Evolutionary conservation across 179 eudicot genomes (phyloP).

Genomic region (Sideroxylon spinosum): DNA sequence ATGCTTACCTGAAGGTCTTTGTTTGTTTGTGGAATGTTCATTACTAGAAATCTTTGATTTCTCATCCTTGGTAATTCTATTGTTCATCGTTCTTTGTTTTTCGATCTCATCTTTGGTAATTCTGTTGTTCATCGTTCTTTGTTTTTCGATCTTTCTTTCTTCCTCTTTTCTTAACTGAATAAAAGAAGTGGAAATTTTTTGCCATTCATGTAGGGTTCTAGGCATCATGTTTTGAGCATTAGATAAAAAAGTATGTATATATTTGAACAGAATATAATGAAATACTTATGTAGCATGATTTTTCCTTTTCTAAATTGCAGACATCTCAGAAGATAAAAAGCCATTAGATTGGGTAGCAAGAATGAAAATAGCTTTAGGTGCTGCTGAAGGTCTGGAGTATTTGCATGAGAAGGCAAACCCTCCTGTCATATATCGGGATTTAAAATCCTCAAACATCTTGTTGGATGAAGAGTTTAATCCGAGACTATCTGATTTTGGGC

Average conservation of each 20-base stretch:
- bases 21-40: background rate
- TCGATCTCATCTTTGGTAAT: background rate
- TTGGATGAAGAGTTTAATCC: conserved; percentile 29
- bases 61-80: background rate
- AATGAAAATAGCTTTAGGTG: conserved; percentile 37
- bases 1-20: background rate
- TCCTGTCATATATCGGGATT: conserved; percentile 27
- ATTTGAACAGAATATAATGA: background rate
- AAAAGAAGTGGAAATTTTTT: no score
- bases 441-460: conserved; percentile 33
- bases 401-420: conserved; percentile 35
- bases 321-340: conserved; percentile 17
- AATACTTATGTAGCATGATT: background rate
- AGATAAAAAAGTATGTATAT: background rate
- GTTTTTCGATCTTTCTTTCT: background rate
- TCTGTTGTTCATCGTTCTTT: background rate
- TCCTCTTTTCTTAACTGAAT: background rate
- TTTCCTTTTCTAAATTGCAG: conserved; percentile 1
- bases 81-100: background rate
- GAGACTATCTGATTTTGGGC: conserved; percentile 34
- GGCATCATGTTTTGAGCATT: background rate
- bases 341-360: conserved; percentile 35
- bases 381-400: conserved; percentile 37
- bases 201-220: background rate
- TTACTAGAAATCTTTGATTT: background rate